These are phyloP conservation scores for Wallacemonas sp. DNA, from an alignment of 208 protist genomes.

Conservation along the genomic window DNA sequence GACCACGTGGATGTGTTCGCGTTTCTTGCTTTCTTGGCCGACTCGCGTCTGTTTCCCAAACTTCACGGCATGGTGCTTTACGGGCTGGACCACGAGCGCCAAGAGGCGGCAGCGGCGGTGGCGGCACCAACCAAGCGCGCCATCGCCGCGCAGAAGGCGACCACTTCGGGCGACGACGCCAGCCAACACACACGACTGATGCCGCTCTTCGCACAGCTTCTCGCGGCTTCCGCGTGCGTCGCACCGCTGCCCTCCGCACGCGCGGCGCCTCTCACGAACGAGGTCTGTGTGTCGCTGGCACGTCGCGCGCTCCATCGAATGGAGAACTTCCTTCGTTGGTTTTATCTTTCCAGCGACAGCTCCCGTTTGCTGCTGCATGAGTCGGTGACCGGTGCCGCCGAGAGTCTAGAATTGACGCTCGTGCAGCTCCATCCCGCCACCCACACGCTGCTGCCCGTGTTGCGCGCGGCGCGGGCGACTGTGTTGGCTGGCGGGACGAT, in stretches of 20 bases:
- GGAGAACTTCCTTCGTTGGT: slow-evolving; percentile 20
- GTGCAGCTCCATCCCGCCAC: slow-evolving; percentile 69
- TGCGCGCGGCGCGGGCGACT: slow-evolving; percentile 49
- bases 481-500: slow-evolving; percentile 94
- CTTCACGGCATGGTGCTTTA: slow-evolving; percentile 62
- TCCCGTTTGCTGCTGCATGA: slow-evolving; percentile 22
- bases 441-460: slow-evolving; percentile 55
- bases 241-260: background rate
- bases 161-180: background rate
- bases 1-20: slow-evolving; percentile 71
- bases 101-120: background rate
- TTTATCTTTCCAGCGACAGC: slow-evolving; percentile 24
- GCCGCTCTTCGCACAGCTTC: background rate
- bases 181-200: background rate
- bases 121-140: background rate
- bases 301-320: slow-evolving; percentile 20
- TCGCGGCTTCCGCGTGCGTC: no score
- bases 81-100: slow-evolving; percentile 5
- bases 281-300: background rate
- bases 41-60: slow-evolving; percentile 64
- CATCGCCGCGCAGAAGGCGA: background rate
- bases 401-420: slow-evolving; percentile 25
- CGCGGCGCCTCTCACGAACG: background rate
- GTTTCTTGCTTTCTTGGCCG: slow-evolving; percentile 53
- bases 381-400: background rate